These are phyloP conservation scores for Lachnellula suecica DNA, from an alignment of 2,329 filamentous ascomycete genomes.

Conservation along the genomic window DNA sequence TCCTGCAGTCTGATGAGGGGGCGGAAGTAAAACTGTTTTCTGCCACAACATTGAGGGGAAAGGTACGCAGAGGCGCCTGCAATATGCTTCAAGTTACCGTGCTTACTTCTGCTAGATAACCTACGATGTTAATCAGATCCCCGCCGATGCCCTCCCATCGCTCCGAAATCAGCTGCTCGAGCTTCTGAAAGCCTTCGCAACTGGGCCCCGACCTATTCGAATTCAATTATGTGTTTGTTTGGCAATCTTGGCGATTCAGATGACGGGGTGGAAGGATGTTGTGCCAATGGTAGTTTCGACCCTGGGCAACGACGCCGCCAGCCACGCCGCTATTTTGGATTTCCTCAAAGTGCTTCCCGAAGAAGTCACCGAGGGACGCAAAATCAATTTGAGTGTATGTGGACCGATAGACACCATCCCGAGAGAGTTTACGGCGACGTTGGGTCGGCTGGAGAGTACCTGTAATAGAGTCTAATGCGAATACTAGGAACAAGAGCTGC, in stretches of 20 bases:
- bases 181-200: slow-evolving; percentile 77
- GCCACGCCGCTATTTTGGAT: slow-evolving; percentile 86
- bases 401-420: slow-evolving; percentile 58
- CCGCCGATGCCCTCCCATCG: slow-evolving; percentile 68
- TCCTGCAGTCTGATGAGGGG: slow-evolving; percentile 79
- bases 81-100: background rate
- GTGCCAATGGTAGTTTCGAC: slow-evolving; percentile 76
- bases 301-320: slow-evolving; percentile 73
- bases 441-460: slow-evolving; percentile 34
- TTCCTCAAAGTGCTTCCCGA: slow-evolving; percentile 96
- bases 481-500: slow-evolving; percentile 90
- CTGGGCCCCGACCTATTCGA: slow-evolving; percentile 80
- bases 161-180: slow-evolving; percentile 82
- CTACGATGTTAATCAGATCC: slow-evolving; percentile 90
- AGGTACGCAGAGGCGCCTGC: slow-evolving; percentile 57
- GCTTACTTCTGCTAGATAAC: slow-evolving; percentile 70
- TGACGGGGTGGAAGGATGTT: slow-evolving; percentile 94
- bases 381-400: slow-evolving; percentile 99
- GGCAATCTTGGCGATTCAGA: slow-evolving; percentile 92
- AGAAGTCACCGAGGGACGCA: slow-evolving; percentile 98
- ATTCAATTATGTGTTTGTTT: slow-evolving; percentile 94
- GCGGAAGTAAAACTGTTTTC: slow-evolving; percentile 91
- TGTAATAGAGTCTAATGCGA: slow-evolving; percentile 47
- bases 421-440: slow-evolving; percentile 34
- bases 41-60: slow-evolving; percentile 95